Base-by-base conservation (phyloP, 768 basidiomycete species). In the Roridomyces roridus region DNA sequence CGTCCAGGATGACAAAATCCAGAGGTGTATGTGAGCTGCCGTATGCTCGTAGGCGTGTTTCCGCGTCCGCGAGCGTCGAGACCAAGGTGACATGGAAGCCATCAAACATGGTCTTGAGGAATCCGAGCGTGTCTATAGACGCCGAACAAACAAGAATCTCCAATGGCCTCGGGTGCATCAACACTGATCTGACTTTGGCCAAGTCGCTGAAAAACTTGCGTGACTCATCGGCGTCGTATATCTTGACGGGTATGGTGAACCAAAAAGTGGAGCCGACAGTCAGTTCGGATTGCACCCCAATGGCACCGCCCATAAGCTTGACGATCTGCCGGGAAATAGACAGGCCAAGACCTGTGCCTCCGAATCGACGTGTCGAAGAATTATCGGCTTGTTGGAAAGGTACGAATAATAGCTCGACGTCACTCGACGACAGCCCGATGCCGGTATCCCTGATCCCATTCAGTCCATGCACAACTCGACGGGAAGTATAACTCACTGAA, bases 361-460 rank as follows among this genome's bases (percentile, higher is more conserved):
- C 89, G 65, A 88, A 91, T 7, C 85, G 80, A 24, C 89, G 83
- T 7, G 89, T 90, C 0, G 87, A 88, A 0, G 88, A 89, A 60
- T 87, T 89, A 74, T 90, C 89, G 10, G 88, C 88, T 71, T 91
- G 89, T 60, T 87, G 86, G 62, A 91, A 91, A 9, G 89, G 89
- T 18, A 86, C 83, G 60, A 90, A 91, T 4, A 91, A 71, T 8
- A 84, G 76, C 44, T 86, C 85, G 4, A 86, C 83, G 57, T 90
- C 88, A 56, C 80, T 85, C 7, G 83, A 75, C 7, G 86, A 82
- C 49, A 91, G 71, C 1, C 89, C 88, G 37, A 90, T 90, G 4
- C 89, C 89, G 6, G 87, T 87, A 66, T 91, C 89, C 65, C 85
- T 88, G 59, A 11, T 21, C 43, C 39, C 34, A 48, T 48, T 47